phyloP scores from a whole-genome alignment of 495 filamentous ascomycete genomes.

The Lophiostoma macrostomum region DNA sequence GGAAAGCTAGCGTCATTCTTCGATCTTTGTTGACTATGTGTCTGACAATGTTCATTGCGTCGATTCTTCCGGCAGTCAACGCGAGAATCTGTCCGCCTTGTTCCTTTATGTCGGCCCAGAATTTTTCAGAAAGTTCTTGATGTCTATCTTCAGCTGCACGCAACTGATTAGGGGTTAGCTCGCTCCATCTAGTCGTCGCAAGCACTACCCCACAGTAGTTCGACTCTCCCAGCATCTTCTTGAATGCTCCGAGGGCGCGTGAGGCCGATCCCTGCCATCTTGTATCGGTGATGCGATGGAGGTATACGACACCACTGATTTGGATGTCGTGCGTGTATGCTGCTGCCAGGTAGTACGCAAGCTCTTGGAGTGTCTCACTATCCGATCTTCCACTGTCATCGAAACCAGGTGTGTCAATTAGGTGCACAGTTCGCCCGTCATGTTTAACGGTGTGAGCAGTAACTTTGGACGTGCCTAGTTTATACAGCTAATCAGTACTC shows the following conservation, averaged over 20 bases:
- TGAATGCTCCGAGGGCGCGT: not conserved
- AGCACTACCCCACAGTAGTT: slow-evolving; percentile 5
- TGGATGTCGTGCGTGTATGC: slow-evolving; percentile 1
- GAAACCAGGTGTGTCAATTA: slow-evolving; percentile 24
- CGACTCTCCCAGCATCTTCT: slow-evolving; percentile 9
- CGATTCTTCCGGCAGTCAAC: not conserved
- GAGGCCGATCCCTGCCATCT: slow-evolving; percentile 4
- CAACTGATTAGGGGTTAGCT: slow-evolving; percentile 5
- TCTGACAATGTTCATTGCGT: slow-evolving; percentile 9
- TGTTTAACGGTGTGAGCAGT: not conserved
- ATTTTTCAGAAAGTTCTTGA: slow-evolving; percentile 38
- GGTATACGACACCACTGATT: slow-evolving; percentile 23
- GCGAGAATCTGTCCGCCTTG: not conserved
- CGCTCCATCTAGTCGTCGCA: slow-evolving; percentile 20
- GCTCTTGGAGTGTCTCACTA: slow-evolving; percentile 8
- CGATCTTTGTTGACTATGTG: slow-evolving; percentile 4
- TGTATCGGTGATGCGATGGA: slow-evolving; percentile 15
- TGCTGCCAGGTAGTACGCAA: slow-evolving; percentile 9
- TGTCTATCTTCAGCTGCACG: slow-evolving; percentile 19
- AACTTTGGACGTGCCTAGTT: slow-evolving; percentile 12
- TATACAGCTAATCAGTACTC: no score
- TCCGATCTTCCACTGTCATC: slow-evolving; percentile 10
- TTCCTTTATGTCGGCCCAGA: slow-evolving; percentile 33
- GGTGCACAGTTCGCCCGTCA: not conserved
- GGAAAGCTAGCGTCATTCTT: not conserved